phyloP scores from a whole-genome alignment of 2,329 filamentous ascomycete genomes.

The Aureobasidium namibiae region DNA sequence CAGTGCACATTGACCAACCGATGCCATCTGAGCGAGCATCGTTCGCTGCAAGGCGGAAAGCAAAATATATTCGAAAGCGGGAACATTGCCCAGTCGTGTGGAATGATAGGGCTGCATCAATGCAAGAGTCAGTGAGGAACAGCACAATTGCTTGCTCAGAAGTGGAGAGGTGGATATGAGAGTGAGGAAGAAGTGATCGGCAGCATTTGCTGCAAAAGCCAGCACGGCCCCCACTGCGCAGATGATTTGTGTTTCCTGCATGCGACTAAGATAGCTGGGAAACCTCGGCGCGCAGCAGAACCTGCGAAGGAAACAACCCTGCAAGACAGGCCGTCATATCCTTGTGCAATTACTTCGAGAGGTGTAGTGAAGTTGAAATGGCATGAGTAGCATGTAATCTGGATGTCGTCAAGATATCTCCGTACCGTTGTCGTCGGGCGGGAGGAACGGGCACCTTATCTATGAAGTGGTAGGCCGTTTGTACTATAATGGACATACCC shows the following conservation, averaged over 20 bases:
- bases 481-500: not conserved
- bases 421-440: constrained; percentile 3
- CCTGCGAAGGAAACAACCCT: not conserved
- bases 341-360: not conserved
- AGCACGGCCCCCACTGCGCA: not conserved
- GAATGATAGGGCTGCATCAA: constrained; percentile 8
- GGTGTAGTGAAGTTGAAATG: not conserved
- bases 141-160: not conserved
- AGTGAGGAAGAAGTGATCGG: not conserved
- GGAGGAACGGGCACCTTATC: constrained; percentile 10
- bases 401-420: not conserved
- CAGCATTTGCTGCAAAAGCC: not conserved
- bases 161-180: not conserved
- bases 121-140: not conserved
- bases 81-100: not conserved
- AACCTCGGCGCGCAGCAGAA: not conserved
- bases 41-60: not conserved
- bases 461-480: not conserved
- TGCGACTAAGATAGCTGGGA: not conserved
- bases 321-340: not conserved
- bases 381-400: not conserved
- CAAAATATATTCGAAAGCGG: not conserved
- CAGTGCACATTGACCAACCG: not conserved
- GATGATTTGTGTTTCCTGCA: constrained; percentile 8
- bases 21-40: not conserved